Evolutionary conservation across 306 rosid genomes (phyloP), one percentile per base, ranked within the genome.

Genomic region (Arachis stenosperma): DNA sequence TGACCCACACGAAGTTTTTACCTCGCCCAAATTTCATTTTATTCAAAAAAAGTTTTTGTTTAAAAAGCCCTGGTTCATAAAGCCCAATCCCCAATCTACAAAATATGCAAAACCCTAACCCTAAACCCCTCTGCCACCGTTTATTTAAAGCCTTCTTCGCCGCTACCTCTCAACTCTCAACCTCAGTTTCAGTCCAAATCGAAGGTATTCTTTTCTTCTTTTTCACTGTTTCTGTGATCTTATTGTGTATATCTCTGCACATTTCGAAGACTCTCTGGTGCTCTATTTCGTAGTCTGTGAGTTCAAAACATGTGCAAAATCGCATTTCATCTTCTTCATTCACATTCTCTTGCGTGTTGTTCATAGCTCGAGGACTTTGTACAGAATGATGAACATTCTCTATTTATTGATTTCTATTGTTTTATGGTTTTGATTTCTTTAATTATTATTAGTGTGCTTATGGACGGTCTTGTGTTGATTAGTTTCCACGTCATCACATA

Each of bases 271-370:
- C 87, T 87, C 82, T 27, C 78, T 74, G 77, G 82, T 64, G 77
- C 7, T 66, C 37, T 33, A 30, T 63, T 1, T 15, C 2, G 14
- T 27, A 71, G 76, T 83, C 84, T 82, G 76, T 75, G 68, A 82
- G 91, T 88, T 89, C 97, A 92, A 88, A 74, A 51, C 15, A 39
- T 86, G 98, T 92, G 98, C 96, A 0, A 92, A 30, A 92, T 81
- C 39, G 6, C 50, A 5, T 4, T n/a, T 82, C 88, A 52, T 74
- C 78, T 76, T 70, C 42, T 53, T 2, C 30, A 61, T 5, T 73
- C 12, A 27, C 61, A 14, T 83, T 83, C 88, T 87, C 84, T 69
- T 29, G 74, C 84, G 63, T 29, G 70, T 3, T 53, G 6, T 72
- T 2, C n/a, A 29, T 12, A 10, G 5, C 76, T 67, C 44, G 80